These are phyloP conservation scores for Picochlorum sp. DNA, from an alignment of 139 green algal genomes.

Conservation along the genomic window DNA sequence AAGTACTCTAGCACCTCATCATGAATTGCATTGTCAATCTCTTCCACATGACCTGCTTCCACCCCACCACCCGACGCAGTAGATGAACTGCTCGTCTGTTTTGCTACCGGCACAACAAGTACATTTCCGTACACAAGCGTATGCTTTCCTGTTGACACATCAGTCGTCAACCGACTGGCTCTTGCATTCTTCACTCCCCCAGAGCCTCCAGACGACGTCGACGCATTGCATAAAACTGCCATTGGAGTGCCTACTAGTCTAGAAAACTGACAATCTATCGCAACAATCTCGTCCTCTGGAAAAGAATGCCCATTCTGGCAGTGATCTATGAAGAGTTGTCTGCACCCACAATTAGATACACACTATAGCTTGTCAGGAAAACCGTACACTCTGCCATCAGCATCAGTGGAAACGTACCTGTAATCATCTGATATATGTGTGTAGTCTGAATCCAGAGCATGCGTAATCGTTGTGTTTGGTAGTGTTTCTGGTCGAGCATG, in stretches of 20 bases:
- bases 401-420: no score
- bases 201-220: neutral
- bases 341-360: no score
- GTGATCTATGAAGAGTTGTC: no score
- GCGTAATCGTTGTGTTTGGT: no score
- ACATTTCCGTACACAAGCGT: constrained; percentile 8
- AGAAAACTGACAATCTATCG: constrained; percentile 13
- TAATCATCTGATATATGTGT: no score
- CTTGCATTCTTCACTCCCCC: neutral
- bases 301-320: no score
- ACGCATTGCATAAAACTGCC: constrained; percentile 8
- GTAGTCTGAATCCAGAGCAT: no score
- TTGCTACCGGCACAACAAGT: neutral
- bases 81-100: neutral
- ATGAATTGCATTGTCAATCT: constrained; percentile 14
- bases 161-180: constrained; percentile 10
- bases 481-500: no score
- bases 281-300: no score
- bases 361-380: no score
- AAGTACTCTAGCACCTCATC: constrained; percentile 18
- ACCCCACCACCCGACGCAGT: neutral
- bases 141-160: constrained; percentile 3
- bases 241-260: neutral
- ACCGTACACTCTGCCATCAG: no score
- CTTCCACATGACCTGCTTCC: neutral